These are phyloP conservation scores for Arabidopsis hybrid DNA, from an alignment of 441 rosid species.

Conservation along the genomic window DNA sequence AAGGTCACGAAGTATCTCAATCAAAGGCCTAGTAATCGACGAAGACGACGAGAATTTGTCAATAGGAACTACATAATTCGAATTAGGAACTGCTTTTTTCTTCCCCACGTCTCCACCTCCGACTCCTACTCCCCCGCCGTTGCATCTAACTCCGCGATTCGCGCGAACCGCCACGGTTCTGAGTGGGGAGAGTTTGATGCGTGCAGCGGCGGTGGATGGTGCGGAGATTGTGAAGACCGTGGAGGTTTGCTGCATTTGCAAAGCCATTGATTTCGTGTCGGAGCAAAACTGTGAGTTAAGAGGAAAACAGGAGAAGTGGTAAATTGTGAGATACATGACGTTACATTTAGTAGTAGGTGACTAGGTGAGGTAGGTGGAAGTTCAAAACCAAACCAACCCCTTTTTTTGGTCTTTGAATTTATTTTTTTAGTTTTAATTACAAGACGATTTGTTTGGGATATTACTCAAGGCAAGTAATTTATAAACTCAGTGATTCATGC, in stretches of 20 bases:
- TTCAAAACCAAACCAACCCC: conserved; percentile 33
- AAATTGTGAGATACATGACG: conserved; percentile 20
- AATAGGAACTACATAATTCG: conserved; percentile 93
- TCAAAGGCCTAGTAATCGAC: conserved; percentile 84
- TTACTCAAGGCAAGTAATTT: too few relatives aligned
- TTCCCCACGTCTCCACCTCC: conserved; percentile 45
- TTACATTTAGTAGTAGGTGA: conserved; percentile 27
- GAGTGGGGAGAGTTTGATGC: background rate
- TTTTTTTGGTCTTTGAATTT: background rate
- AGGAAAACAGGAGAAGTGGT: conserved; percentile 1
- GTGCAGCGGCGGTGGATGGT: background rate
- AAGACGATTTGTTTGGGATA: too few relatives aligned
- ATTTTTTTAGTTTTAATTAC: too few relatives aligned
- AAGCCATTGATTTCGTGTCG: conserved; percentile 33
- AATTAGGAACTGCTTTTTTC: conserved; percentile 65
- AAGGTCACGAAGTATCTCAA: conserved; percentile 95
- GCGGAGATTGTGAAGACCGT: conserved; percentile 20
- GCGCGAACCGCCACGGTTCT: conserved; percentile 22
- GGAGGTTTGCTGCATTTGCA: conserved; percentile 33
- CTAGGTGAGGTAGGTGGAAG: conserved; percentile 39
- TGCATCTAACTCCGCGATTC: conserved; percentile 37
- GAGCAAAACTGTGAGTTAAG: conserved; percentile 6
- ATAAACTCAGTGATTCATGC: too few relatives aligned
- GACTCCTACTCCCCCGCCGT: conserved; percentile 35
- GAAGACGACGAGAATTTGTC: conserved; percentile 73